Evolutionary conservation across 75 land plant species (phyloP).

Genomic region (Cryptomeria japonica): DNA sequence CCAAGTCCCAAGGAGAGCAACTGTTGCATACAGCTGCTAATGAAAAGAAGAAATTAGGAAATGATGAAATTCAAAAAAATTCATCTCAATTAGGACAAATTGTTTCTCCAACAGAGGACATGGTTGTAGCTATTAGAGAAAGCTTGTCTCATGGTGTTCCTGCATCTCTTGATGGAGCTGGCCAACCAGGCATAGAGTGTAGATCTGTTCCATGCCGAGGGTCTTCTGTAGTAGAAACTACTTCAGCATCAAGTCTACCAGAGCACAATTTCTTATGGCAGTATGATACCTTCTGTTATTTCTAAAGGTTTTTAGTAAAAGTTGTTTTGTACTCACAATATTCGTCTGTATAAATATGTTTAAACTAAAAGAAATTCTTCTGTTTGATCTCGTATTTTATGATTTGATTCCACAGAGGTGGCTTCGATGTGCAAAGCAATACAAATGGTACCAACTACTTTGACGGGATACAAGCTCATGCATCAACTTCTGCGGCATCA

Average conservation of each 20-base stretch:
- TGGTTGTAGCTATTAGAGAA: not conserved
- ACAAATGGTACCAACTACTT: slow-evolving; percentile 22
- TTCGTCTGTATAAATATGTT: slow-evolving; percentile 6
- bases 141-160: not conserved
- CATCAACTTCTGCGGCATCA: slow-evolving; percentile 62
- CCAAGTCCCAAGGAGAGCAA: not conserved
- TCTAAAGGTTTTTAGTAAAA: slow-evolving; percentile 12
- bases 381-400: slow-evolving; percentile 6
- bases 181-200: not conserved
- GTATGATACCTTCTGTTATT: slow-evolving; percentile 38
- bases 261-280: slow-evolving; percentile 58
- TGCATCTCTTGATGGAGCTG: not conserved
- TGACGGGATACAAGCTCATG: slow-evolving; percentile 77
- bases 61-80: not conserved
- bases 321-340: slow-evolving; percentile 6
- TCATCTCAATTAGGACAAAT: not conserved
- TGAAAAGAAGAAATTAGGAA: slow-evolving; percentile 2
- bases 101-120: not conserved
- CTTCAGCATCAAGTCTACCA: slow-evolving; percentile 28
- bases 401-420: slow-evolving; percentile 48
- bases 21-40: not conserved
- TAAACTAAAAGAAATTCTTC: not conserved
- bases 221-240: not conserved
- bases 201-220: not conserved
- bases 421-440: slow-evolving; percentile 47